phyloP scores from a whole-genome alignment of 345 rosid genomes.

The Physaria fendleri region DNA sequence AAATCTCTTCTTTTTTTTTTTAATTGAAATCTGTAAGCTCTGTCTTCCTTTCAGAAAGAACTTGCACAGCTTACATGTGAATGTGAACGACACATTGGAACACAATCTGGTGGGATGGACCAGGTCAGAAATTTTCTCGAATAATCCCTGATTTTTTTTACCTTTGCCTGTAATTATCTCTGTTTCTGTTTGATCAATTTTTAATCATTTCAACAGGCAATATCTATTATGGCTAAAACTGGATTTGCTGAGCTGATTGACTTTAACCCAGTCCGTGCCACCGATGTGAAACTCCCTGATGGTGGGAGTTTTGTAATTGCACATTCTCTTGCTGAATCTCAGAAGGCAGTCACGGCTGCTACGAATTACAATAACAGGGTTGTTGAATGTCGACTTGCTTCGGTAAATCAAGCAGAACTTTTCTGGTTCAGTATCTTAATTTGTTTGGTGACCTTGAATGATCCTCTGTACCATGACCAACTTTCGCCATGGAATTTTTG shows the following conservation, averaged over 20 bases:
- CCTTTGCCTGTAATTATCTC: not conserved
- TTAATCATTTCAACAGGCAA: slow-evolving; percentile 50
- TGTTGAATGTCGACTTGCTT: slow-evolving; percentile 90
- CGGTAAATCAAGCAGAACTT: slow-evolving; percentile 46
- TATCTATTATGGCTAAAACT: slow-evolving; percentile 88
- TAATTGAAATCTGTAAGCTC: not conserved
- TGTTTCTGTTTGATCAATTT: not conserved
- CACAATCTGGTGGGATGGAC: slow-evolving; percentile 99
- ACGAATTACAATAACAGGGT: slow-evolving; percentile 93
- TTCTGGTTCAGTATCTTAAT: not conserved
- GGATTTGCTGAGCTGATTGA: slow-evolving; percentile 99
- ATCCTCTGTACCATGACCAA: not conserved
- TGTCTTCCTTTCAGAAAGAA: slow-evolving; percentile 61
- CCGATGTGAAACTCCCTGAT: slow-evolving; percentile 89
- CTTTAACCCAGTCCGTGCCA: slow-evolving; percentile 94
- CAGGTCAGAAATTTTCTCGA: slow-evolving; percentile 45
- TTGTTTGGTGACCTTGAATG: not conserved
- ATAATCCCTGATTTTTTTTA: not conserved
- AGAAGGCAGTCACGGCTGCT: slow-evolving; percentile 96
- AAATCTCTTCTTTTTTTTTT: not conserved
- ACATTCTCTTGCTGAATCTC: slow-evolving; percentile 91
- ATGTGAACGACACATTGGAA: slow-evolving; percentile 93
- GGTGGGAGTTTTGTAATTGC: slow-evolving; percentile 97
- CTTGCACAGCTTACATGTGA: slow-evolving; percentile 92
- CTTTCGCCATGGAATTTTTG: not conserved